These are phyloP conservation scores for Fusarium globosum DNA, from an alignment of 2,329 filamentous ascomycete species.

Conservation along the genomic window DNA sequence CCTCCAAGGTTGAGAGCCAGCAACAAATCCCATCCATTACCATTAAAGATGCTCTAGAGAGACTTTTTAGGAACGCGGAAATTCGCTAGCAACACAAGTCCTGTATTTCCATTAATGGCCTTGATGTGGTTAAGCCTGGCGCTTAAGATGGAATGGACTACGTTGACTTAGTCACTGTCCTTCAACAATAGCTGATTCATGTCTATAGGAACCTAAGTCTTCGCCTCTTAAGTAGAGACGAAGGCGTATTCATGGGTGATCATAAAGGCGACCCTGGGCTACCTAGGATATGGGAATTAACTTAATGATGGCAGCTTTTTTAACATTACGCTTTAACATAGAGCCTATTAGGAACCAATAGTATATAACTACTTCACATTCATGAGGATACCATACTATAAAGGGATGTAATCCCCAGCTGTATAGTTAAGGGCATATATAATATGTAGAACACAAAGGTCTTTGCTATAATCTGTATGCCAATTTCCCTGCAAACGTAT, in stretches of 20 bases:
- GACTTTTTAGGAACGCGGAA: accelerated
- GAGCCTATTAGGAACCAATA: too few species aligned
- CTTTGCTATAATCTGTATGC: too few species aligned
- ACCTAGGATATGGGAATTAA: too few species aligned
- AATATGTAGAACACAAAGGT: too few species aligned
- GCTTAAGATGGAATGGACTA: not conserved
- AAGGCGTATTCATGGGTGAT: not conserved
- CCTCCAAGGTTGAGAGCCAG: accelerated
- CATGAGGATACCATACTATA: too few species aligned
- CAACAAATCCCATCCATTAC: accelerated
- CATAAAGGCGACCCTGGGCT: accelerated
- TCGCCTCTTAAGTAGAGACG: not conserved
- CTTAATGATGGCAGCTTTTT: too few species aligned
- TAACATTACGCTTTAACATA: too few species aligned
- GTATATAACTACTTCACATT: too few species aligned
- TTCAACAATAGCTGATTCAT: not conserved
- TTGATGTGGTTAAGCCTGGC: not conserved
- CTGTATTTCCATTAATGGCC: not conserved
- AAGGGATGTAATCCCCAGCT: too few species aligned
- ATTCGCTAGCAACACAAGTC: accelerated
- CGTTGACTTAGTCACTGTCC: accelerated
- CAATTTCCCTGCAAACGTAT: too few species aligned
- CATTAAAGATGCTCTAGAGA: accelerated
- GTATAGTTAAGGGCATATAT: too few species aligned
- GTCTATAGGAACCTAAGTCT: accelerated